These are phyloP conservation scores for Rhodosporidiobolus sp. DNA, from an alignment of 768 basidiomycete genomes.

Conservation along the genomic window DNA sequence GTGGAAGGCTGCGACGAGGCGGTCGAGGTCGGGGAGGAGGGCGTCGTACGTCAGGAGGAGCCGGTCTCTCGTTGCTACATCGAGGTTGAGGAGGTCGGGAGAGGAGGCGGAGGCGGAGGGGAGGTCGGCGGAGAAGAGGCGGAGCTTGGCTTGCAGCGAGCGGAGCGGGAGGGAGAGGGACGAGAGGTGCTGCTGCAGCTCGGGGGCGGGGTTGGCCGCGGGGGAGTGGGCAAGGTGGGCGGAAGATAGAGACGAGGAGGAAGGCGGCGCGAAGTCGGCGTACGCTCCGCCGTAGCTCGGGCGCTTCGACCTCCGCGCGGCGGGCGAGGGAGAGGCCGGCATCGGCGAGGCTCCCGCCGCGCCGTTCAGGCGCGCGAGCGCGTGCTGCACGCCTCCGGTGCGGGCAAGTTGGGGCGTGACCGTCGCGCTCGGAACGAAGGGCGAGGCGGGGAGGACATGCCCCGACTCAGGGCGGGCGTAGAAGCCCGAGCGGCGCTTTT, in stretches of 20 bases:
- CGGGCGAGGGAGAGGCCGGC: not conserved
- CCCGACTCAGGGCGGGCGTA: too few species aligned
- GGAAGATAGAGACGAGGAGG: not conserved
- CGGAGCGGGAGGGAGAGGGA: constrained; percentile 1
- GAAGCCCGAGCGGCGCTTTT: too few species aligned
- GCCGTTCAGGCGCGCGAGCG: not conserved
- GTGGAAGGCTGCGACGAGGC: constrained; percentile 9
- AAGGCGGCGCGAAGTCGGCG: constrained; percentile 13
- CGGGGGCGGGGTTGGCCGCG: not conserved
- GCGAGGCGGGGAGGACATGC: too few species aligned
- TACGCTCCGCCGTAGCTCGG: not conserved
- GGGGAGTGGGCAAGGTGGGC: not conserved
- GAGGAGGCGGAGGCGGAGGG: not conserved
- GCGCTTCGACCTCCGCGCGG: not conserved
- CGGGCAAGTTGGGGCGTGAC: not conserved
- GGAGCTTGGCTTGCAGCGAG: constrained; percentile 8
- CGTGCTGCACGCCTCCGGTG: not conserved
- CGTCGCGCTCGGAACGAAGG: too few species aligned
- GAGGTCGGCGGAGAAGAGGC: constrained; percentile 4
- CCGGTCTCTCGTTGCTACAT: not conserved
- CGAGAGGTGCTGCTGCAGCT: not conserved
- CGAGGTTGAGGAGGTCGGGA: not conserved
- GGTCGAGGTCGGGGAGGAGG: constrained; percentile 1
- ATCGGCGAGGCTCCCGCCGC: not conserved
- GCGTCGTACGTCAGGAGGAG: constrained; percentile 8